phyloP scores from a whole-genome alignment of 2,329 filamentous ascomycete genomes.

The Scytalidium lignicola region DNA sequence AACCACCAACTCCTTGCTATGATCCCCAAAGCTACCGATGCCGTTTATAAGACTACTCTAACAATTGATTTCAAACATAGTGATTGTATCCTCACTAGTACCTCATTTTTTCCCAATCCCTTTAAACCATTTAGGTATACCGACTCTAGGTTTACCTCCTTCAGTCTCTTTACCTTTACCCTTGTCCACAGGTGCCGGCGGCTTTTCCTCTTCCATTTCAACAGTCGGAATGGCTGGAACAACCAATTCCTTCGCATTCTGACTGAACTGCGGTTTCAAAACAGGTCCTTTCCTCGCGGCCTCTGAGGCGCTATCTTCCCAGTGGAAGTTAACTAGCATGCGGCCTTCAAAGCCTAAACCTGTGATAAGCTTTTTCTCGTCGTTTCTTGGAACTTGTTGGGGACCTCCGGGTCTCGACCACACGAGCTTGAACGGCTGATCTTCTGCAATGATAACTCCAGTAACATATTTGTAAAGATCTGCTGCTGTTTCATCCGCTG shows the following conservation, averaged over 20 bases:
- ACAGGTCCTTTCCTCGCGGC: constrained; percentile 43
- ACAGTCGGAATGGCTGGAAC: constrained; percentile 50
- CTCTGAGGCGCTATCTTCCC: constrained; percentile 59
- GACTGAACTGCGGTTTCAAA: constrained; percentile 41
- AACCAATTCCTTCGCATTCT: constrained; percentile 61
- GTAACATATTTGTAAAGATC: constrained; percentile 72
- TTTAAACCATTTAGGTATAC: constrained; percentile 68
- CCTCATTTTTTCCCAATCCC: constrained; percentile 64
- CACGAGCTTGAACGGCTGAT: constrained; percentile 67
- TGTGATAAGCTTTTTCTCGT: constrained; percentile 57
- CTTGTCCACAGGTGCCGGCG: constrained; percentile 19
- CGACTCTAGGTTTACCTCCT: constrained; percentile 31
- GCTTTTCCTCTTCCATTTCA: constrained; percentile 34
- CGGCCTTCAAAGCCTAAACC: constrained; percentile 66
- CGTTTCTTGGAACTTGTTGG: constrained; percentile 36
- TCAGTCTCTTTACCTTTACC: constrained; percentile 24
- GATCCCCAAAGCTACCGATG: constrained; percentile 7
- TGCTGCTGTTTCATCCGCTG: constrained; percentile 60
- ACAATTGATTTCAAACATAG: background rate
- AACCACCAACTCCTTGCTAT: constrained; percentile 23
- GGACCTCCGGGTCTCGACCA: constrained; percentile 21
- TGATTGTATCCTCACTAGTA: constrained; percentile 1
- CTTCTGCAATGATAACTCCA: constrained; percentile 59
- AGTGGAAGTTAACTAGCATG: constrained; percentile 71
- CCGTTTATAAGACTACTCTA: background rate